Conservation (phyloP, 2,329 filamentous ascomycete genomes). For the Alternaria sp. region DNA sequence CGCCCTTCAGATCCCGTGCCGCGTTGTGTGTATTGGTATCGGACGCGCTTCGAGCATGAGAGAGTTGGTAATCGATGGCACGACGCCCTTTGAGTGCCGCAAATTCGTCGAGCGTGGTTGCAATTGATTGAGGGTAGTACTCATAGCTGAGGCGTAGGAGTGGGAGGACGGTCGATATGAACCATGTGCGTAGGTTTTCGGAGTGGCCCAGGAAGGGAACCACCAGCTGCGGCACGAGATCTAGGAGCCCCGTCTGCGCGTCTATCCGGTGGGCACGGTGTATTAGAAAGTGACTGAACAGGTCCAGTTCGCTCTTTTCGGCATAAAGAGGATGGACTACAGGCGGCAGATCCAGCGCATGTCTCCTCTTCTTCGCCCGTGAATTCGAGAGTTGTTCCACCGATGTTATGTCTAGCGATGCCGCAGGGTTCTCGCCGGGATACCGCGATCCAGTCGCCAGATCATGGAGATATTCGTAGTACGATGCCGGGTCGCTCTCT, state of each 20-base stretch:
- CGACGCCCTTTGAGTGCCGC: conserved; percentile 64
- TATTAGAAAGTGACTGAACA: conserved; percentile 69
- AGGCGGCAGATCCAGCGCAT: conserved; percentile 68
- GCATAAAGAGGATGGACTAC: conserved; percentile 60
- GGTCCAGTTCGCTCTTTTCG: conserved; percentile 59
- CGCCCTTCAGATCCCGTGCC: conserved; percentile 69
- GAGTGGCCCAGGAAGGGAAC: conserved; percentile 70
- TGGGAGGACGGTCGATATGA: conserved; percentile 71
- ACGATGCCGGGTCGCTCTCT: conserved; percentile 66
- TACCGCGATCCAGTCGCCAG: conserved; percentile 59
- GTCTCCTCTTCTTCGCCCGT: conserved; percentile 67
- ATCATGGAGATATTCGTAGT: conserved; percentile 66
- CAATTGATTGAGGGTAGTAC: conserved; percentile 65
- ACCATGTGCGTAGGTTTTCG: conserved; percentile 69
- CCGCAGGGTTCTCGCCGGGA: conserved; percentile 43
- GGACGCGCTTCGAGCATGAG: conserved; percentile 25
- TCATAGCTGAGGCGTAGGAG: conserved; percentile 72
- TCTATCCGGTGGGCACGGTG: conserved; percentile 73
- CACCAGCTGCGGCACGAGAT: conserved; percentile 70
- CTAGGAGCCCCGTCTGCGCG: conserved; percentile 72
- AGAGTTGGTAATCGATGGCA: conserved; percentile 67
- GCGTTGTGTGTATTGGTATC: conserved; percentile 45
- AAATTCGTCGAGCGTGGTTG: conserved; percentile 68
- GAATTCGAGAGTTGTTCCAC: conserved; percentile 67
- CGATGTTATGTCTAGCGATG: conserved; percentile 59